Base-by-base conservation (phyloP, 2,329 filamentous ascomycete genomes). In the Alternaria longipes region DNA sequence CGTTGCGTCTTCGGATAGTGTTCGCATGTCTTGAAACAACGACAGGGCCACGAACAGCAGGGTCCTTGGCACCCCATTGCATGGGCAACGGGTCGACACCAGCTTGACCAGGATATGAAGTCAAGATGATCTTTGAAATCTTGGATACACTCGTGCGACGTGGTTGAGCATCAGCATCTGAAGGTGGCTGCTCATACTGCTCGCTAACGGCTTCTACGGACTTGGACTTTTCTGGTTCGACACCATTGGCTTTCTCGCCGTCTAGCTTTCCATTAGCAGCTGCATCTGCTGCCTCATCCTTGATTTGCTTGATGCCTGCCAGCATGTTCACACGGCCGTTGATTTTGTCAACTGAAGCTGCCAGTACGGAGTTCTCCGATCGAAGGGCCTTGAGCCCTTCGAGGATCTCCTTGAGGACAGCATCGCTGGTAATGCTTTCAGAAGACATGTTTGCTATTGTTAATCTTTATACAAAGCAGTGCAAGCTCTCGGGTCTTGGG, bases 21-120 rank as follows among this genome's bases (percentile, higher is more conserved):
- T 87, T 89, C 30, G 88, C 83, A 62, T 88, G 86, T 70, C 93
- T 87, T 26, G 91, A 95, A 44, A 97, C 94, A 53, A 97, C 90
- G 51, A 98, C 91, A 5, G 94, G 94, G 2, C 94, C 95, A 79
- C 94, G 88, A 71, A 89, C 84, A 59, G 85, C 79, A 40, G 92
- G 88, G 76, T 97, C 91, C 56, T 86, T 81, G 56, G 92, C 88
- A 52, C 94, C 94, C 94, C 94, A 98, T 69, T 91, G 86, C 84
- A 98, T 88, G 22, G 89, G 87, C 53, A 97, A 82, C n/a, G 94
- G 94, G 67, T 97, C 92, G 79, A 98, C 94, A 64, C 94, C 94
- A 67, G 92, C 93, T 81, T 97, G 94, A 70, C 93, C 93, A 28
- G 94, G 94, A 79, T 98, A 97, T 6, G 94, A 97, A 52, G 90